Evolutionary conservation across 768 basidiomycete genomes (phyloP).

Genomic region (Boletus eberwhitei): DNA sequence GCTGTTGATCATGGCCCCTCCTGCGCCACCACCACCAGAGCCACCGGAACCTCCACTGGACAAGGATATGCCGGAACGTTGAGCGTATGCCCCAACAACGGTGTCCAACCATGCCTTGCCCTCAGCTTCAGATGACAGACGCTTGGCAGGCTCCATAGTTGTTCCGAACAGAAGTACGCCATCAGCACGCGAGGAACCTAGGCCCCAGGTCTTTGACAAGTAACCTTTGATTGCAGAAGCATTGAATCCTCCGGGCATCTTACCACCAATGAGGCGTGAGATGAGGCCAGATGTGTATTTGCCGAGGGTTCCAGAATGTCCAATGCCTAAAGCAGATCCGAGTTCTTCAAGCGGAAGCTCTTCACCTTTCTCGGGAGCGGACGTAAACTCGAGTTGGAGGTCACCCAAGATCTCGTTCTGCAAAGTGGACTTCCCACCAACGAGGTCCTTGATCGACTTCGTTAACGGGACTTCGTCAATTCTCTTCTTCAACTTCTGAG

Average conservation of each 20-base stretch:
- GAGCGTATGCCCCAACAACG: constrained; percentile 81
- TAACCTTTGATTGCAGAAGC: constrained; percentile 85
- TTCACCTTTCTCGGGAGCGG: constrained; percentile 97
- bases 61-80: constrained; percentile 83
- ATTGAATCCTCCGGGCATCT: constrained; percentile 99
- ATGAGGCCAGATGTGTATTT: constrained; percentile 91
- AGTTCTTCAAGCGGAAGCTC: constrained; percentile 96
- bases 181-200: constrained; percentile 88
- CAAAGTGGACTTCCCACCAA: constrained; percentile 96
- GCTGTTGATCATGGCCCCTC: constrained; percentile 92
- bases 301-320: constrained; percentile 83
- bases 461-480: constrained; percentile 83
- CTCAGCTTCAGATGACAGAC: constrained; percentile 85
- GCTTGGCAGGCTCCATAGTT: constrained; percentile 92
- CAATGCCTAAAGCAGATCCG: constrained; percentile 76
- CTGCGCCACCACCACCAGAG: constrained; percentile 53
- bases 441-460: constrained; percentile 98
- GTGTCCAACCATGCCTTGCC: constrained; percentile 92
- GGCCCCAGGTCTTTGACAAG: constrained; percentile 90
- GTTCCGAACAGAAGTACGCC: constrained; percentile 87
- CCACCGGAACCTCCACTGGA: constrained; percentile 63
- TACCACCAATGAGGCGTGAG: constrained; percentile 87
- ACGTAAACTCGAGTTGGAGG: constrained; percentile 89
- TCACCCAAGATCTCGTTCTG: constrained; percentile 99
- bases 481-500: constrained; percentile 97